These are phyloP conservation scores for Vanrija pseudolonga DNA, from an alignment of 1,284 basidiomycete genomes.

Conservation along the genomic window DNA sequence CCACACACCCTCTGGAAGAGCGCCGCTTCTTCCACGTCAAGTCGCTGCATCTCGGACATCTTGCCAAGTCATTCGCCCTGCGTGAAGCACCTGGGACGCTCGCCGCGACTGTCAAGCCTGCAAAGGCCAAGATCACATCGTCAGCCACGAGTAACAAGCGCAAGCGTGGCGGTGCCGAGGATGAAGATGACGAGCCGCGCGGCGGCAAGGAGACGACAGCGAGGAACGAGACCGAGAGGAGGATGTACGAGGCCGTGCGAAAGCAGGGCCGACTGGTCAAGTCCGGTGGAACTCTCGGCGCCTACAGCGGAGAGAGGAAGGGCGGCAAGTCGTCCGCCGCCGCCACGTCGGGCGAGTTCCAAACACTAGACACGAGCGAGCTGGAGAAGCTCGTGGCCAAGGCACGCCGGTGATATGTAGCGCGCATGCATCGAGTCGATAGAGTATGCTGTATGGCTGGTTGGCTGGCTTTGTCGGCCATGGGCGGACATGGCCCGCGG, in stretches of 20 bases:
- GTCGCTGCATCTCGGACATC: slow-evolving; percentile 88
- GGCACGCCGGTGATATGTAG: not conserved
- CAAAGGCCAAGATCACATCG: slow-evolving; percentile 9
- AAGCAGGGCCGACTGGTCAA: slow-evolving; percentile 76
- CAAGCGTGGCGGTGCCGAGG: slow-evolving; percentile 51
- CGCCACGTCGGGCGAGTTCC: slow-evolving; percentile 63
- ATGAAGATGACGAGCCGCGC: slow-evolving; percentile 43
- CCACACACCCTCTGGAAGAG: slow-evolving; percentile 92
- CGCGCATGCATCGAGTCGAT: no score
- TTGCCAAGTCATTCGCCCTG: slow-evolving; percentile 93
- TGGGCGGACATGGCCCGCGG: no score
- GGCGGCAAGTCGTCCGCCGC: slow-evolving; percentile 53
- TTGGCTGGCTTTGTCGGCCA: no score
- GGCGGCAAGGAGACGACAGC: slow-evolving; percentile 44
- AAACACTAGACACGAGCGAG: slow-evolving; percentile 65
- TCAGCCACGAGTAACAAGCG: slow-evolving; percentile 39
- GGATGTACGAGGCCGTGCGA: slow-evolving; percentile 85
- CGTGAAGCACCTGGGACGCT: slow-evolving; percentile 83
- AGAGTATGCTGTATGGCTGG: no score
- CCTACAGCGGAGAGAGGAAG: slow-evolving; percentile 71
- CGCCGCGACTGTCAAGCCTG: slow-evolving; percentile 23
- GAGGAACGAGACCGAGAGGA: slow-evolving; percentile 62
- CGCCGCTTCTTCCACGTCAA: slow-evolving; percentile 95
- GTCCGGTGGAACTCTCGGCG: slow-evolving; percentile 73
- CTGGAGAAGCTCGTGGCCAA: slow-evolving; percentile 61